These are phyloP conservation scores for Didymella glomerata DNA, from an alignment of 2,329 filamentous ascomycete species.

Conservation along the genomic window DNA sequence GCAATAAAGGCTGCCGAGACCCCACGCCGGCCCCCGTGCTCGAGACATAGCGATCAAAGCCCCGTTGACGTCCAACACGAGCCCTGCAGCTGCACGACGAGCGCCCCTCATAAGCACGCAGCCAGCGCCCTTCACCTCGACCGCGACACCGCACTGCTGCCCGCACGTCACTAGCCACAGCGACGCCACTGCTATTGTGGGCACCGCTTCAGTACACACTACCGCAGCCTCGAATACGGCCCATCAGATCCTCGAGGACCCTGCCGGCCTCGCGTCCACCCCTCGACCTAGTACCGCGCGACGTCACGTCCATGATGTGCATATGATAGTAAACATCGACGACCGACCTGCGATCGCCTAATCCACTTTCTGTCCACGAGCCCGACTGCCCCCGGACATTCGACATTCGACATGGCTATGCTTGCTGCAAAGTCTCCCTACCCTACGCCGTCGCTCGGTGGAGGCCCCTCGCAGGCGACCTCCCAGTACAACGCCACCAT, in stretches of 20 bases:
- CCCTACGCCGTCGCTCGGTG: constrained; percentile 61
- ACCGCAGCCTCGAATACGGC: neutral
- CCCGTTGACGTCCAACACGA: constrained; percentile 10
- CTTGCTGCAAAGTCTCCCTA: constrained; percentile 78
- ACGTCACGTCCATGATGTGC: constrained; percentile 28
- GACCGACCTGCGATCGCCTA: constrained; percentile 9
- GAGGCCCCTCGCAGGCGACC: constrained; percentile 41
- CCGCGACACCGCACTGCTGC: neutral
- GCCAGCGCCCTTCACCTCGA: constrained; percentile 6
- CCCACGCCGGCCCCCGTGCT: constrained; percentile 20
- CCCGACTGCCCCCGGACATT: constrained; percentile 1
- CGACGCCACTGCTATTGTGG: neutral
- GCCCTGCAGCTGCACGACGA: constrained; percentile 8
- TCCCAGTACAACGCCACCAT: constrained; percentile 48
- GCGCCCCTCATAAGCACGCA: constrained; percentile 7
- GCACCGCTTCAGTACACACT: neutral
- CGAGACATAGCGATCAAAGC: neutral
- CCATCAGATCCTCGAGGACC: constrained; percentile 1
- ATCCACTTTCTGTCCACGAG: constrained; percentile 1
- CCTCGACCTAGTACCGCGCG: neutral
- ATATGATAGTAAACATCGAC: constrained; percentile 18
- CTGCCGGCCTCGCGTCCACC: neutral
- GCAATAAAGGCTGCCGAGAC: constrained; percentile 15
- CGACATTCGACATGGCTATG: constrained; percentile 70
- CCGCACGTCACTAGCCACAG: neutral